Percentiles rank a stretch among this genome's conserved stretches.
Evolutionary conservation across 2,329 filamentous ascomycete species (phyloP).

Genomic region (Penicillium vulpinum): DNA sequence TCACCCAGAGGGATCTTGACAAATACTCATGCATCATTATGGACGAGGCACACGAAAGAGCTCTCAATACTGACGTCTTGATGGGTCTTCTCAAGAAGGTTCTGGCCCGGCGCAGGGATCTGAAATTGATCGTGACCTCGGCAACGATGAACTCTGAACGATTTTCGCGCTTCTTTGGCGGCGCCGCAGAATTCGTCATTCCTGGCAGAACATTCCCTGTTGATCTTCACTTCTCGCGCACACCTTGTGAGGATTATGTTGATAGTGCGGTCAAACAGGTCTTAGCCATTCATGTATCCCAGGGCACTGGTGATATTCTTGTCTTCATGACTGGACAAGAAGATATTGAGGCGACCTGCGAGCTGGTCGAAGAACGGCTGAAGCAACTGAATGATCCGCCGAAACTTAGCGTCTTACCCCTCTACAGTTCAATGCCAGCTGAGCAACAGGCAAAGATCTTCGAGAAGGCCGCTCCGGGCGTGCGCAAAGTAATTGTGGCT

Average conservation of each 20-base stretch:
- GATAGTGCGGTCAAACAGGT: conserved; percentile 96
- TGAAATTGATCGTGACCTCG: conserved; percentile 96
- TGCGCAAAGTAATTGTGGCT: conserved; percentile 95
- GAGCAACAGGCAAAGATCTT: conserved; percentile 98
- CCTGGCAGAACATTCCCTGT: conserved; percentile 96
- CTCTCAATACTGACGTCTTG: conserved; percentile 92
- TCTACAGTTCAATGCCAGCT: conserved; percentile 99
- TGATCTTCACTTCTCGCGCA: conserved; percentile 91
- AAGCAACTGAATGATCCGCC: conserved; percentile 90
- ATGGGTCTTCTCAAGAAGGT: conserved; percentile 99
- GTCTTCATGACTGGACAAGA: conserved; percentile 99
- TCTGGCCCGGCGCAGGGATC: conserved; percentile 78
- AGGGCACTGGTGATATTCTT: conserved; percentile 87
- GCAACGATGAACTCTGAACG: conserved; percentile 98
- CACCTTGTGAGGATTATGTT: conserved; percentile 95
- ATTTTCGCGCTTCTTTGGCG: conserved; percentile 94
- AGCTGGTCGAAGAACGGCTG: conserved; percentile 83
- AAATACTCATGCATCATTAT: conserved; percentile 98
- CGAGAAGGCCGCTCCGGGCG: conserved; percentile 82
- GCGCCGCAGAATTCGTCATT: conserved; percentile 94
- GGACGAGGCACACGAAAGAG: conserved; percentile 97
- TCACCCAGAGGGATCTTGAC: conserved; percentile 89
- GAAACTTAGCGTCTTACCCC: conserved; percentile 89
- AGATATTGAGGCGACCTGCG: conserved; percentile 96
- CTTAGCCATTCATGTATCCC: conserved; percentile 91